phyloP scores from a whole-genome alignment of 1,284 basidiomycete genomes.

The Peniophora sp. region DNA sequence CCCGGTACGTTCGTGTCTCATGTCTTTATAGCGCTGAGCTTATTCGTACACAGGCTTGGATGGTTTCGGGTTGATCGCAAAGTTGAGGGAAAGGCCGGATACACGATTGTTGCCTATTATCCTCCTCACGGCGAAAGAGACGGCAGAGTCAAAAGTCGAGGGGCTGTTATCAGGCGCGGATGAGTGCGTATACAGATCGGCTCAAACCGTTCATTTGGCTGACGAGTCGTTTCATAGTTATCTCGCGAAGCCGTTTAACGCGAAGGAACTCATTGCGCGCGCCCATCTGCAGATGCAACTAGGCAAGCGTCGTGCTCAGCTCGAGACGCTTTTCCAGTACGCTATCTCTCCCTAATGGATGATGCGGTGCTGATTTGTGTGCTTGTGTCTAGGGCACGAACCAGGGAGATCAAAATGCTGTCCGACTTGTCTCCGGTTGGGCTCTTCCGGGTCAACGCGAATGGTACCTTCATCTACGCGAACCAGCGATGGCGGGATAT shows the following conservation, averaged over 20 bases:
- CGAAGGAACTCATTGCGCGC: background rate
- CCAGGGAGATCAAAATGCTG: background rate
- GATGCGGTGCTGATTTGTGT: background rate
- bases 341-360: background rate
- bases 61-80: background rate
- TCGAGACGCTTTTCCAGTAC: background rate
- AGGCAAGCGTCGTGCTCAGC: background rate
- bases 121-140: background rate
- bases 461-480: background rate
- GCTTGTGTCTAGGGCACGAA: background rate
- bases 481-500: background rate
- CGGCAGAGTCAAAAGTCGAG: background rate
- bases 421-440: background rate
- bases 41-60: background rate
- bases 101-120: background rate
- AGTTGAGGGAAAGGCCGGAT: background rate
- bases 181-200: background rate
- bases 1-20: background rate
- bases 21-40: background rate
- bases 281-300: constrained; percentile 1
- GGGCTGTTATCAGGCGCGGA: background rate
- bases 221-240: background rate
- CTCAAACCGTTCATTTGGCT: background rate
- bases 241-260: background rate
- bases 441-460: background rate